Evolutionary conservation across 148 eudicot genomes (phyloP).

Genomic region (Heliosperma pusillum): DNA sequence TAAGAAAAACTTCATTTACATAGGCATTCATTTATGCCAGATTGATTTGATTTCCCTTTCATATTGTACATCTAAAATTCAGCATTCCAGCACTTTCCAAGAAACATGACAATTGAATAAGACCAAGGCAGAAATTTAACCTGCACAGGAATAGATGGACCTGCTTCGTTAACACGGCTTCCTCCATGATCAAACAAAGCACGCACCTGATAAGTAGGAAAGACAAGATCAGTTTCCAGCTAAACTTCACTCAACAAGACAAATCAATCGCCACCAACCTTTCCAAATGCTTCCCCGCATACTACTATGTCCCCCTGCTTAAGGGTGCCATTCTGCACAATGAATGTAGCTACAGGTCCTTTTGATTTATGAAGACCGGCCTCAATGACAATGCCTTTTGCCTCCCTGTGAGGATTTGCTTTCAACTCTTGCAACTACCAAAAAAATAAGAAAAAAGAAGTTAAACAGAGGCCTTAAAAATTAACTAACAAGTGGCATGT

Average conservation of each 20-base stretch:
- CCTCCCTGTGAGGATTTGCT: constrained; percentile 91
- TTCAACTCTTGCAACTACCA: constrained; percentile 87
- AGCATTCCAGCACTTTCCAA: background rate
- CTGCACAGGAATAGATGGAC: constrained; percentile 96
- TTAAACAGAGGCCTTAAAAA: background rate
- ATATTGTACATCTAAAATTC: background rate
- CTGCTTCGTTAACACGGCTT: constrained; percentile 77
- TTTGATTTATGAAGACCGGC: constrained; percentile 95
- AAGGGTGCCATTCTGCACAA: constrained; percentile 97
- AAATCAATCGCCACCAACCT: constrained; percentile 46
- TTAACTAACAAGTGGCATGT: background rate
- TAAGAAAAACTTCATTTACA: background rate
- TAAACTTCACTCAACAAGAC: constrained; percentile 2
- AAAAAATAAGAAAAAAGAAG: constrained; percentile 12
- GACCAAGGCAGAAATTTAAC: constrained; percentile 28
- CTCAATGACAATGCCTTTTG: constrained; percentile 91
- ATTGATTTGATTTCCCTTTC: background rate
- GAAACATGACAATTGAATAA: background rate
- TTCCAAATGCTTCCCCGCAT: constrained; percentile 96
- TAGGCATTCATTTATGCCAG: background rate
- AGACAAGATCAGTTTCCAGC: constrained; percentile 13
- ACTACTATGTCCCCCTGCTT: constrained; percentile 74
- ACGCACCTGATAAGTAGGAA: constrained; percentile 52
- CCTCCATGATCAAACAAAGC: constrained; percentile 91
- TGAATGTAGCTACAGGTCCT: constrained; percentile 89